Conservation (phyloP, 768 basidiomycete genomes). For the Phylloporus sp. region DNA sequence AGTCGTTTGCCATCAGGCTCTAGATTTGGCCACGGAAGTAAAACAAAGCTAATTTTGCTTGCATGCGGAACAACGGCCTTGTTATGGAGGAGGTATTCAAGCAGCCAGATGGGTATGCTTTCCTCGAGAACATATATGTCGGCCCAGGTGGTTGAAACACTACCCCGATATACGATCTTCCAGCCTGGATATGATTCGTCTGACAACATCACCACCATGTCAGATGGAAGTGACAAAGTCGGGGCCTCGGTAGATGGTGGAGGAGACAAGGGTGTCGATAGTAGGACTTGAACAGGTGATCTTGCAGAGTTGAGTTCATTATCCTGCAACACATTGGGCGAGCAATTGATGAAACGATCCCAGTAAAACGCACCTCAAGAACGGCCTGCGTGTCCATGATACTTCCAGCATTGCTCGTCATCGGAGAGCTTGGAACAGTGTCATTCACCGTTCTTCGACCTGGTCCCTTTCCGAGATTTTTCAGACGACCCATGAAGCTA, state of each 20-base stretch:
- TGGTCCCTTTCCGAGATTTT: constrained; percentile 64
- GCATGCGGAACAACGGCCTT: constrained; percentile 49
- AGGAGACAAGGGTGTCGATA: constrained; percentile 56
- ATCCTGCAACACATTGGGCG: constrained; percentile 17
- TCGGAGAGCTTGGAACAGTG: constrained; percentile 23
- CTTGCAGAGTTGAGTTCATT: constrained; percentile 33
- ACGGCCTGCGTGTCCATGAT: constrained; percentile 11
- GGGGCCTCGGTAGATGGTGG: constrained; percentile 75
- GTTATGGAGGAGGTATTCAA: constrained; percentile 79
- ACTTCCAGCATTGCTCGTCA: constrained; percentile 10
- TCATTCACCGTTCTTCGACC: constrained; percentile 30
- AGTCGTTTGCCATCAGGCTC: constrained; percentile 57
- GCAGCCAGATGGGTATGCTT: constrained; percentile 80
- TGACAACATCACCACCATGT: constrained; percentile 69
- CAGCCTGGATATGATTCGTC: constrained; percentile 78
- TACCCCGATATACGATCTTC: constrained; percentile 73
- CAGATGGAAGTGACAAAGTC: constrained; percentile 50
- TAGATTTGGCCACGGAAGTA: constrained; percentile 70
- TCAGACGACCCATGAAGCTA: constrained; percentile 77
- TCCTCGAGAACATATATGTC: constrained; percentile 63
- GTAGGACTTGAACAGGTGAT: constrained; percentile 51
- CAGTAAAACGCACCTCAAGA: constrained; percentile 24
- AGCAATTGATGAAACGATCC: neutral
- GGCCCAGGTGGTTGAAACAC: constrained; percentile 52
- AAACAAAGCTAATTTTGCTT: constrained; percentile 83